These are phyloP conservation scores for Pseudogymnoascus destructans DNA, from an alignment of 2,329 filamentous ascomycete species.

Conservation along the genomic window DNA sequence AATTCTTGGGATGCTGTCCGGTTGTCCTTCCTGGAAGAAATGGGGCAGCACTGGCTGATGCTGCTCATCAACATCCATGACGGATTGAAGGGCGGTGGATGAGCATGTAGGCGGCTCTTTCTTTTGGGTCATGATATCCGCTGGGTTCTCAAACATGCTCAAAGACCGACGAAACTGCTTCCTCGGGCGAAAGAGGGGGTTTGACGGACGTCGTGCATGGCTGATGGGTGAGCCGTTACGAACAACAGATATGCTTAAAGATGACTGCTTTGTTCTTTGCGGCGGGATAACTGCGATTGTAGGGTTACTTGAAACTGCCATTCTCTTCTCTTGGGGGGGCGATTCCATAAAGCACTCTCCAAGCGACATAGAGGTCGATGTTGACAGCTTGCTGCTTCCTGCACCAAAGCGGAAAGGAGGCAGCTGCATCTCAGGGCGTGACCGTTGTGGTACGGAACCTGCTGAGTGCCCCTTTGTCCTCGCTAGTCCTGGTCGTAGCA, in stretches of 20 bases:
- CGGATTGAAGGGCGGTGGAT: conserved; percentile 51
- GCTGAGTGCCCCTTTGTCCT: conserved; percentile 65
- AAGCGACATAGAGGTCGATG: conserved; percentile 50
- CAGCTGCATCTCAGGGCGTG: conserved; percentile 49
- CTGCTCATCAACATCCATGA: conserved; percentile 72
- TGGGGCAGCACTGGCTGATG: conserved; percentile 68
- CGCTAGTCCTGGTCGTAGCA: conserved; percentile 61
- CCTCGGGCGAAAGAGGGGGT: conserved; percentile 59
- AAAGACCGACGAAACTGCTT: conserved; percentile 85
- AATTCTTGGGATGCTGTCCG: conserved; percentile 81
- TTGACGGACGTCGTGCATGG: conserved; percentile 55
- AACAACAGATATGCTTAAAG: conserved; percentile 24
- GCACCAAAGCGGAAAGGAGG: conserved; percentile 65
- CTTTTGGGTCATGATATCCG: conserved; percentile 74
- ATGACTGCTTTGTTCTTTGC: conserved; percentile 46
- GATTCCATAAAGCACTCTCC: conserved; percentile 71
- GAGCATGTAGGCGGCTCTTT: conserved; percentile 36
- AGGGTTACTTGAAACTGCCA: conserved; percentile 47
- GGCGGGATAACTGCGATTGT: conserved; percentile 41
- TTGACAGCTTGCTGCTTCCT: conserved; percentile 35
- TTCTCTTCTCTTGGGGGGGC: conserved; percentile 56
- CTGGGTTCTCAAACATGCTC: conserved; percentile 95
- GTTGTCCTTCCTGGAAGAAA: conserved; percentile 66
- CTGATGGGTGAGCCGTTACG: conserved; percentile 65
- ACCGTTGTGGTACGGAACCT: conserved; percentile 46